A percentile compares a stretch with the other conserved stretches of the same genome.
Evolutionary conservation across 257 asterid genomes (phyloP).

Genomic region (Lycium barbarum): DNA sequence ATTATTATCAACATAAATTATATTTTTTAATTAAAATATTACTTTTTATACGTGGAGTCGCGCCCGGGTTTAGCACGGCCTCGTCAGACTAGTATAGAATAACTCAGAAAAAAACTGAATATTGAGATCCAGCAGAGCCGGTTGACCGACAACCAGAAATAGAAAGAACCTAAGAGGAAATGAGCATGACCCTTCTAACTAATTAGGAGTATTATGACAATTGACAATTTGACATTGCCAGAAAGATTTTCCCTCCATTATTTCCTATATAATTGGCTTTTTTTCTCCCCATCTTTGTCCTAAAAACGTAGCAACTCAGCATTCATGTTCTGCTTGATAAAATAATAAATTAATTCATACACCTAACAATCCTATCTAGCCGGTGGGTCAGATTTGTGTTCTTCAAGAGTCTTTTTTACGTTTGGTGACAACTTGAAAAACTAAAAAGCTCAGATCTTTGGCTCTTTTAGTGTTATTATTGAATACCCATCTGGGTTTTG

Average conservation of each 20-base stretch:
- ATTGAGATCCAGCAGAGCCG: constrained; percentile 6
- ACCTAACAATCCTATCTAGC: background rate
- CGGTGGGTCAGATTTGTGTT: constrained; percentile 16
- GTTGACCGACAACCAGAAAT: background rate
- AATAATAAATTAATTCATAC: constrained; percentile 19
- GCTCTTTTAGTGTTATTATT: constrained; percentile 38
- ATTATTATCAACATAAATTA: too few species aligned
- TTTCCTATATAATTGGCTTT: background rate
- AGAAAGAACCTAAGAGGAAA: background rate
- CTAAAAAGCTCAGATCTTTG: constrained; percentile 48
- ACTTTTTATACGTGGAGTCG: too few species aligned
- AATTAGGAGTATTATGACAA: background rate
- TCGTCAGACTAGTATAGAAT: background rate
- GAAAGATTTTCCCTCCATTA: constrained; percentile 21
- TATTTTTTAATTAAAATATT: too few species aligned
- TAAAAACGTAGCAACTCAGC: constrained; percentile 12
- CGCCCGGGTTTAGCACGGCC: too few species aligned
- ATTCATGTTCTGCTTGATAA: background rate
- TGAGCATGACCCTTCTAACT: background rate
- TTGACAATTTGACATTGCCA: background rate
- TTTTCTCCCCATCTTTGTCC: background rate
- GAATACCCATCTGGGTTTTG: constrained; percentile 50
- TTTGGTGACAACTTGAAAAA: background rate
- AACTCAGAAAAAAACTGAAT: background rate
- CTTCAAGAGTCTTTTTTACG: constrained; percentile 15